A percentile compares a stretch with the other conserved stretches of the same genome.
Conservation (phyloP, 2,329 filamentous ascomycete genomes). For the Aspergillus melleus region DNA sequence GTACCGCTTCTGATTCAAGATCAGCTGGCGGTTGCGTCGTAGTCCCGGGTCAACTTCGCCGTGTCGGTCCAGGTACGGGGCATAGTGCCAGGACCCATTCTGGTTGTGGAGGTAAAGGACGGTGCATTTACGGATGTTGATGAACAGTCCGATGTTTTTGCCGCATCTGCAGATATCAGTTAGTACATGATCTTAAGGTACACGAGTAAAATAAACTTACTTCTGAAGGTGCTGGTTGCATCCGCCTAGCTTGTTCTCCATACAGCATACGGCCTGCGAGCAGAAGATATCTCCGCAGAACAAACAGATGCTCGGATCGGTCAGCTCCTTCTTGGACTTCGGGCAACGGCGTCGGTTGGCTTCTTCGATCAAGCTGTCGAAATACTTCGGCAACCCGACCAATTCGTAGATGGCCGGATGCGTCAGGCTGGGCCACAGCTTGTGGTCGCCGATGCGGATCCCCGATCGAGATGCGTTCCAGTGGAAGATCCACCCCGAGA, state of each 20-base stretch:
- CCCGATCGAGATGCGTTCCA: conserved; percentile 37
- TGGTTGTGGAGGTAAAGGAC: conserved; percentile 81
- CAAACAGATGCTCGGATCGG: conserved; percentile 86
- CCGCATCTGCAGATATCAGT: conserved; percentile 66
- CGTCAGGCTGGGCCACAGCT: conserved; percentile 54
- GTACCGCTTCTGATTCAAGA: conserved; percentile 90
- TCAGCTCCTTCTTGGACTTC: conserved; percentile 85
- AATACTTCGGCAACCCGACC: conserved; percentile 87
- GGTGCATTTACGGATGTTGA: conserved; percentile 95
- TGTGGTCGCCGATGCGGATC: conserved; percentile 33
- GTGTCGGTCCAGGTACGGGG: conserved; percentile 93
- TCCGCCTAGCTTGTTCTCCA: conserved; percentile 70
- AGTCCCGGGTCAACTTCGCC: conserved; percentile 94
- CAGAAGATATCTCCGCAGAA: conserved; percentile 98
- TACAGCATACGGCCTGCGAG: conserved; percentile 88
- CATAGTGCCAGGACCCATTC: conserved; percentile 80
- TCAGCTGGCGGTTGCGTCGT: conserved; percentile 82
- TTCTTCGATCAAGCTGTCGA: conserved; percentile 89
- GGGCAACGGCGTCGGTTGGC: conserved; percentile 81
- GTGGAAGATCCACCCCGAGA: conserved; percentile 69
- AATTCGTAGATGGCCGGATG: conserved; percentile 95
- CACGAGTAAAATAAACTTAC: conserved; percentile 52
- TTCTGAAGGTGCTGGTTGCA: conserved; percentile 87
- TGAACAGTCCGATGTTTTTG: conserved; percentile 84
- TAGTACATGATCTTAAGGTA: conserved; percentile 3